phyloP scores from a whole-genome alignment of 1,284 basidiomycete genomes.

The Ceratorhiza oryzae-sativae region DNA sequence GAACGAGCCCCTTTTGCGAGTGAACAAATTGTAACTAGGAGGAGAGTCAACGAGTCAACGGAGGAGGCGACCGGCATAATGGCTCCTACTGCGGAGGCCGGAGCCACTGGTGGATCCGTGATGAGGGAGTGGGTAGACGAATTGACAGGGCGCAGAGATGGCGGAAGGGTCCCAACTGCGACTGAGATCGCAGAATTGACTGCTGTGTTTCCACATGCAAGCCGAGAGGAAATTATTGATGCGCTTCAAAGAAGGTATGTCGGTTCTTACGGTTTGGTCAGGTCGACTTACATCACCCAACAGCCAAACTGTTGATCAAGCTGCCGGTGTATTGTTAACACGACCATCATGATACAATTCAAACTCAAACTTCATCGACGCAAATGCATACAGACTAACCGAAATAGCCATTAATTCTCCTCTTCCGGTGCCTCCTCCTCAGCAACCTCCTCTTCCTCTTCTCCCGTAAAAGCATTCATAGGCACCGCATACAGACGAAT shows the following conservation, averaged over 20 bases:
- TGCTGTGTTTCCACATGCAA: conserved; percentile 83
- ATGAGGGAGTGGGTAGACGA: conserved; percentile 85
- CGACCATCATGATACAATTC: conserved; percentile 28
- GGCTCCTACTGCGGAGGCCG: conserved; percentile 8
- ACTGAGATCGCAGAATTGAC: conserved; percentile 75
- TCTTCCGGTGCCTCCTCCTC: conserved; percentile 49
- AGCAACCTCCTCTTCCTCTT: conserved; percentile 64
- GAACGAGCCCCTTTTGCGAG: conserved; percentile 46
- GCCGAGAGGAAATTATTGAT: conserved; percentile 74
- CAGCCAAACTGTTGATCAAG: conserved; percentile 78
- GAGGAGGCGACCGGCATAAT: conserved; percentile 10
- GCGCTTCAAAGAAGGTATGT: conserved; percentile 83
- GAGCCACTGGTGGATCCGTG: conserved; percentile 56
- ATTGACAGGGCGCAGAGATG: conserved; percentile 69
- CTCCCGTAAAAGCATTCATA: conserved; percentile 78
- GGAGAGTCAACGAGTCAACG: neutral
- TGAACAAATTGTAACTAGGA: conserved; percentile 28
- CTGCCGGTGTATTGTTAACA: conserved; percentile 73
- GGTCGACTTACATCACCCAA: conserved; percentile 39
- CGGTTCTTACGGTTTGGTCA: conserved; percentile 30
- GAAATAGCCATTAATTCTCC: conserved; percentile 28
- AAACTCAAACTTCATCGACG: neutral
- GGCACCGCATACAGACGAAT: conserved; percentile 95
- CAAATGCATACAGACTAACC: neutral
- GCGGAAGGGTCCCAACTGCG: conserved; percentile 68